Evolutionary conservation across 768 basidiomycete species (phyloP).

Genomic region (Mycena rebaudengoi): DNA sequence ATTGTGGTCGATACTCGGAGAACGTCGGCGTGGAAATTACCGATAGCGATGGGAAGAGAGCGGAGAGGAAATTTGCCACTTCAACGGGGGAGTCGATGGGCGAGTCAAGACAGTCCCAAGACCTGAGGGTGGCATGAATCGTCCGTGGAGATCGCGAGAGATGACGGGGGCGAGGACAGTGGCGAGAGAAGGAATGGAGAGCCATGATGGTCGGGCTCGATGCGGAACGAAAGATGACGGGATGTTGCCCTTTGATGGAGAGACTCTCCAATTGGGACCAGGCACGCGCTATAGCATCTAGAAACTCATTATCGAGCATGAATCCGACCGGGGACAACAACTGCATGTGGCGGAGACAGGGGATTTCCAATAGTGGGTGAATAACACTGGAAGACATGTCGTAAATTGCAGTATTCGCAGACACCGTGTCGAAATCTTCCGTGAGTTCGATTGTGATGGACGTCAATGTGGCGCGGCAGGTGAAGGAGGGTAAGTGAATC

Average conservation of each 20-base stretch:
- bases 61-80: conserved; percentile 1
- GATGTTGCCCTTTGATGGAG: not conserved
- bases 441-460: not conserved
- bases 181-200: conserved; percentile 1
- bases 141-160: conserved; percentile 8
- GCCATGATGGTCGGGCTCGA: conserved; percentile 6
- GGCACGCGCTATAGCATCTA: conserved; percentile 5
- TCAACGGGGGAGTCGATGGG: not conserved
- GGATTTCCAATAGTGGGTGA: not conserved
- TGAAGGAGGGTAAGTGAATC: not conserved
- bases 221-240: not conserved
- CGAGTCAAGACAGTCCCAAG: not conserved
- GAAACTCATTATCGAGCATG: conserved; percentile 1
- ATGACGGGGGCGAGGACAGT: not conserved
- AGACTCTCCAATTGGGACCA: not conserved
- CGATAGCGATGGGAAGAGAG: conserved; percentile 3
- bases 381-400: not conserved
- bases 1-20: not conserved
- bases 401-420: not conserved
- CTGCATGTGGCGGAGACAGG: not conserved
- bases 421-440: not conserved
- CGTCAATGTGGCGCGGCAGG: not conserved
- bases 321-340: conserved; percentile 1
- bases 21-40: not conserved
- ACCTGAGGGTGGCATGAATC: conserved; percentile 2